A percentile compares a stretch with the other conserved stretches of the same genome.
Conservation (phyloP, 495 filamentous ascomycete genomes). For the Aspergillus heteromorphus region DNA sequence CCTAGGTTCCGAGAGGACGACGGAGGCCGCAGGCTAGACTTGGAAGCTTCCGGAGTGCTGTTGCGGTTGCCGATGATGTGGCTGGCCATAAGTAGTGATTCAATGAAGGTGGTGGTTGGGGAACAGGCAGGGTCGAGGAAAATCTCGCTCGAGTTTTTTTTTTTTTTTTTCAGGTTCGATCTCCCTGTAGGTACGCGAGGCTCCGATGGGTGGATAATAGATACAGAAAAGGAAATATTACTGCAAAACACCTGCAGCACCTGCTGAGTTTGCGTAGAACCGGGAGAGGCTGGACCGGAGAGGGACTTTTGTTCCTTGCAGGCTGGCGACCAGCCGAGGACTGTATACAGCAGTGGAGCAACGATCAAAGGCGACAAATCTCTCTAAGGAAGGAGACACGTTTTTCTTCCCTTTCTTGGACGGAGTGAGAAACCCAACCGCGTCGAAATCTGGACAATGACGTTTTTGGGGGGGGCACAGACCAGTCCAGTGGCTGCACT, state of each 20-base stretch:
- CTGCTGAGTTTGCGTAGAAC: slow-evolving; percentile 70
- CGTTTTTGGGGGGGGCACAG: slow-evolving; percentile 35
- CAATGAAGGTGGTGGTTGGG: background rate
- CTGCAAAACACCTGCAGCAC: slow-evolving; percentile 76
- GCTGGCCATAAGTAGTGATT: slow-evolving; percentile 37
- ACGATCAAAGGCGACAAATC: slow-evolving; percentile 18
- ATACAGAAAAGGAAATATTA: slow-evolving; percentile 42
- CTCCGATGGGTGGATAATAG: slow-evolving; percentile 28
- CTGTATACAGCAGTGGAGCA: slow-evolving; percentile 8
- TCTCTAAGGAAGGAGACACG: slow-evolving; percentile 19
- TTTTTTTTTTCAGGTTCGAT: slow-evolving; percentile 9
- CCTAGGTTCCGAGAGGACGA: slow-evolving; percentile 73
- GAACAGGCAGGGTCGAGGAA: slow-evolving; percentile 31
- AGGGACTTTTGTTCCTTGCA: background rate
- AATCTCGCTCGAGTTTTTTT: background rate
- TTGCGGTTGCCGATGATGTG: slow-evolving; percentile 87
- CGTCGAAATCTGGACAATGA: slow-evolving; percentile 26
- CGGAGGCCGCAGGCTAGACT: slow-evolving; percentile 86
- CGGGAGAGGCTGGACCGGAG: slow-evolving; percentile 5
- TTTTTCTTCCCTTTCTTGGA: no score
- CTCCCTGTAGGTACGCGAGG: slow-evolving; percentile 9
- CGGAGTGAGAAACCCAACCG: slow-evolving; percentile 12
- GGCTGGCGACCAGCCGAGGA: background rate
- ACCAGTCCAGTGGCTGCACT: slow-evolving; percentile 51
- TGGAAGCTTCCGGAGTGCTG: slow-evolving; percentile 87